Base-by-base conservation (phyloP, 768 basidiomycete species). In the Lactifluus pinguis region DNA sequence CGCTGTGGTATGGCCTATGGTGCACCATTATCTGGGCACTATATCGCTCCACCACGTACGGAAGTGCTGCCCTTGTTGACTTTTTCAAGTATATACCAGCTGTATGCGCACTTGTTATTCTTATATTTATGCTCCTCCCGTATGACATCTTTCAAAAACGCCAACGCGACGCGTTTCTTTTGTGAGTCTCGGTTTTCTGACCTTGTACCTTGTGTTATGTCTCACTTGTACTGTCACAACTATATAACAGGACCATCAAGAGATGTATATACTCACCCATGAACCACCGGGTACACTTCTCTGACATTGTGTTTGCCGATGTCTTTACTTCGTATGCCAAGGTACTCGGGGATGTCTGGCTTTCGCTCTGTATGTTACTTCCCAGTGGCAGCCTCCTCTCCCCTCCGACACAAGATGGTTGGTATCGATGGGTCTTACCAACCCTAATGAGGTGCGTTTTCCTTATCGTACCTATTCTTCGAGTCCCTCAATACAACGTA, bases 301-400 rank as follows among this genome's bases (percentile, higher is more conserved):
- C 85, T 32, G 97, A 99, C 71, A 84, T 99, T 25, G 82, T 98
- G 48, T 84, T 95, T 60, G 95, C 95, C 61, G 97, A 98, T 78
- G 83, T 98, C 62, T 82, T 95, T 68, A 99, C 97, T 2, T 98
- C 95, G 2, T 95, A 91, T 69, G 95, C 97, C 39, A 98, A 97
- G 76, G 93, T 99, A 44, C 76, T 98, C 19, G 95, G 95, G 13
- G 97, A 98, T 69, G 75, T 94, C 45, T 98, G 92, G 92, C 76
- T 98, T 48, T 92, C 91, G 5, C 67, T 86, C 17, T 85, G 81
- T 69, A 94, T 95, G 85, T 78, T 98, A n/a, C 79, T 90, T 64
- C 86, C 87, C 11, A 87, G 90, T 41, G 87, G 89, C 49, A 89
- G 86, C 65, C 76, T 95, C 45, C 74, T 90, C 19, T 72, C 76